Conservation (phyloP, 1,139 yeast species). For the Scheffersomyces quercinus region DNA sequence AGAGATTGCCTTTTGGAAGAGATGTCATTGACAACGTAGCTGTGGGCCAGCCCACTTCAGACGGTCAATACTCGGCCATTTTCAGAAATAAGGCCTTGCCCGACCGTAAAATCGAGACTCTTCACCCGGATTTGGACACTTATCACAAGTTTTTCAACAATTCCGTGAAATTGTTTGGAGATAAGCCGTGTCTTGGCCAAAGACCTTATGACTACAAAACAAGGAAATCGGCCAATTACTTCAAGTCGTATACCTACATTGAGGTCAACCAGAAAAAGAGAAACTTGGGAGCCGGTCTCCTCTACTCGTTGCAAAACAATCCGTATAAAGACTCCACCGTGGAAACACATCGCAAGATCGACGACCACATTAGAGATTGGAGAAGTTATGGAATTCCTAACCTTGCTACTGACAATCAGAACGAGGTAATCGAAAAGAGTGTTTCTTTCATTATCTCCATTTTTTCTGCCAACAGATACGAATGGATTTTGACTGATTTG, state of each 20-base stretch:
- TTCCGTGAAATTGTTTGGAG: slow-evolving; percentile 18
- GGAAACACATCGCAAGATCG: slow-evolving; percentile 17
- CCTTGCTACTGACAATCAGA: slow-evolving; percentile 6
- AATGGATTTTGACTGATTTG: slow-evolving; percentile 41
- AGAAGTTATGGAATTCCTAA: not conserved
- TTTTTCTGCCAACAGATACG: slow-evolving; percentile 36
- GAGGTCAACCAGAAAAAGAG: slow-evolving; percentile 23
- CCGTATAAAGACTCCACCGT: slow-evolving; percentile 30
- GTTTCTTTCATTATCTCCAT: slow-evolving; percentile 36
- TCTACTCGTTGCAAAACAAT: slow-evolving; percentile 28
- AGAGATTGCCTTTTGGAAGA: slow-evolving; percentile 3
- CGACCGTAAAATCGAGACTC: slow-evolving; percentile 3
- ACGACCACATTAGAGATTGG: not conserved
- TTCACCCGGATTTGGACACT: slow-evolving; percentile 28
- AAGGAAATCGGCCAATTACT: slow-evolving; percentile 20
- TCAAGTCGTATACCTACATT: slow-evolving; percentile 19
- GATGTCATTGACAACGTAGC: slow-evolving; percentile 5
- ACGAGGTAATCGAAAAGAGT: slow-evolving; percentile 11
- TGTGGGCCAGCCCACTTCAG: slow-evolving; percentile 1
- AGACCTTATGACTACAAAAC: slow-evolving; percentile 33
- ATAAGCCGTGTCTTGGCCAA: slow-evolving; percentile 30
- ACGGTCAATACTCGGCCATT: slow-evolving; percentile 5
- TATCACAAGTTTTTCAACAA: slow-evolving; percentile 25
- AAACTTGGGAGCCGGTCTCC: slow-evolving; percentile 33
- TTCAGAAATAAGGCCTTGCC: slow-evolving; percentile 12